Evolutionary conservation across 768 basidiomycete species (phyloP), one percentile per base, ranked within the genome.

Genomic region (Russula emetica): DNA sequence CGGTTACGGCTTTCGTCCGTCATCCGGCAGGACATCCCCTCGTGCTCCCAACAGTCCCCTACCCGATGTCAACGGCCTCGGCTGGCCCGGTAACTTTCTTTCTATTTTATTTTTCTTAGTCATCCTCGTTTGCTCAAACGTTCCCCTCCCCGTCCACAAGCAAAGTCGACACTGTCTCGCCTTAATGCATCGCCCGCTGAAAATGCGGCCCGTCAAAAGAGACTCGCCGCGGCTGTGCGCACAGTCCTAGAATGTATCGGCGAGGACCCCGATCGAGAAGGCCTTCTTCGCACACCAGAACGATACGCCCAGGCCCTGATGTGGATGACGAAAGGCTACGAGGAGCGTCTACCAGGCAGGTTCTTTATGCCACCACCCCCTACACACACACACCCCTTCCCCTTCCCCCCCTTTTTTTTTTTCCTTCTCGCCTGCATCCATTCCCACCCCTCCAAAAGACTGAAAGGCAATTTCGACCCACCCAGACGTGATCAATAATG

Each of bases 321-420:
- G 81, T 98, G 94, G 94, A 97, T 98, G 95, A 98, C 97, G 38
- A 86, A 89, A 72, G 97, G 97, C 11, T 99, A 99, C 76, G 97
- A 98, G 74, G 95, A 98, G 74, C 85, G 92, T 68, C 77, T 99
- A 68, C 85, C 88, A 76, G 95, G 94, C 87, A 76, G 92, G 94
- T 94, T 16, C 45, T 24, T 49, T 10, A 4, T 50, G 60, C 58
- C 11, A 5, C n/a, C n/a, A n/a, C n/a, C 38, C 51, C 30, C 36
- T 22, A 32, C 14, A 24, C 18, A 10, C 28, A n/a, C n/a, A n/a
- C n/a, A n/a, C n/a, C n/a, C n/a, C n/a, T n/a, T n/a, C n/a, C n/a
- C n/a, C 60, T 0, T 26, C 10, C 14, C 22, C 51, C 73, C 67
- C 36, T 51, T 22, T n/a, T 58, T 55, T 55, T 26, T 61, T 71